Conservation (phyloP, 2,329 filamentous ascomycete genomes). For the Calonectria crousiana region DNA sequence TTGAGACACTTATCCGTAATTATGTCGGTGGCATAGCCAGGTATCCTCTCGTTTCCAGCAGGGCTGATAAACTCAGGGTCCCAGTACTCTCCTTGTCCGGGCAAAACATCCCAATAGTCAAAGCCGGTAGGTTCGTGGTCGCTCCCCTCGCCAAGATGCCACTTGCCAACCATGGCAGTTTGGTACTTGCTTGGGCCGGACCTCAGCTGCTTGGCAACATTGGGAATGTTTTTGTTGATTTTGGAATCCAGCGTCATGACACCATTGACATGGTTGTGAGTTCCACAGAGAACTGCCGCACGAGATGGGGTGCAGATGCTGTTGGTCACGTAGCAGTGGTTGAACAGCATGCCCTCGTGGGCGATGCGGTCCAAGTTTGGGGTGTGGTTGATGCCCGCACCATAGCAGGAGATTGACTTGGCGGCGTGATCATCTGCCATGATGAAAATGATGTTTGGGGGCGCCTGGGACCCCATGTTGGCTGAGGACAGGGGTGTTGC, state of each 20-base stretch:
- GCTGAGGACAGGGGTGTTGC: background rate
- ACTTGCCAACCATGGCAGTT: constrained; percentile 67
- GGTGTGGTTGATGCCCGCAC: constrained; percentile 63
- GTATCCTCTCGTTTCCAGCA: constrained; percentile 44
- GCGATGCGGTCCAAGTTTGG: constrained; percentile 64
- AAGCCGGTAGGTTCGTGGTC: constrained; percentile 62
- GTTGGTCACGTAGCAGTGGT: constrained; percentile 68
- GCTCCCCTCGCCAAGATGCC: constrained; percentile 63
- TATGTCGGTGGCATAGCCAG: constrained; percentile 64
- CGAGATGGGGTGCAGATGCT: constrained; percentile 65
- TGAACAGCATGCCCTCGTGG: constrained; percentile 61
- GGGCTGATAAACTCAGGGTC: constrained; percentile 62
- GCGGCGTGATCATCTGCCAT: constrained; percentile 67
- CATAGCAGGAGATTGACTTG: constrained; percentile 62
- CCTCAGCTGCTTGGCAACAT: constrained; percentile 62
- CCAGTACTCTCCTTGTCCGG: constrained; percentile 64
- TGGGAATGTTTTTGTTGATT: constrained; percentile 63
- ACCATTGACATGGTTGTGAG: constrained; percentile 65
- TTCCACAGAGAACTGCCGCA: constrained; percentile 62
- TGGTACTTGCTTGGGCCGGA: constrained; percentile 57
- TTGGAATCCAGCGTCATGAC: constrained; percentile 60
- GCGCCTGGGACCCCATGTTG: constrained; percentile 1
- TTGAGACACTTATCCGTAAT: constrained; percentile 63
- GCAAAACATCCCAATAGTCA: constrained; percentile 64
- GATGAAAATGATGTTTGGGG: constrained; percentile 58